Base-by-base conservation (phyloP, 2,329 filamentous ascomycete species). In the Aspergillus sp. region DNA sequence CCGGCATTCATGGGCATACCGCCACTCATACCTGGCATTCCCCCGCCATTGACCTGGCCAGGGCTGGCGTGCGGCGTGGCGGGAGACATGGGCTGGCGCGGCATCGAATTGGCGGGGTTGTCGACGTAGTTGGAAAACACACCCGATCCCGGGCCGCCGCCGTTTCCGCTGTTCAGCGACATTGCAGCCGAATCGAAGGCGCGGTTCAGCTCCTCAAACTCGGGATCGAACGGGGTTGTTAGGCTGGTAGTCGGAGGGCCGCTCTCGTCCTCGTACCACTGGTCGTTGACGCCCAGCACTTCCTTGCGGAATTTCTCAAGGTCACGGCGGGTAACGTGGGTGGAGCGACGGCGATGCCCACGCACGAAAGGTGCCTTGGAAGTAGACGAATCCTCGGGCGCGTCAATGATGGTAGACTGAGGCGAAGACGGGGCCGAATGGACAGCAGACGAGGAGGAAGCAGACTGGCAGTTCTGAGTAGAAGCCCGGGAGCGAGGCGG, bases 1-100 rank as follows among this genome's bases (percentile, higher is more conserved):
- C 67, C 67, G 6, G 66, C 66, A 38, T 64, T 65, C 55, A 64
- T 60, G 1, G 63, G 57, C 37, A 65, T 51, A 19, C 46, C 49
- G 4, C 48, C 47, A 33, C 53, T 57, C 49, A 63, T 58, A 6
- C 52, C 59, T 16, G 53, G 51, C 47, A 63, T 55, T 12, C 52
- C 51, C 19, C 45, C 49, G 13, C 57, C 59, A 33, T 61, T 59
- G 28, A 51, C 47, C 38, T 61, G 58, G 24, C 45, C 34, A 13
- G 52, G 44, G 12, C 49, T 30, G n/a, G n/a, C n/a, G 31, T 55
- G 52, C 15, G 53, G 40, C 29, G 54, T 43, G 8, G 52, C 46
- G n/a, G 57, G 51, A 16, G 55, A 48, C 30, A 57, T 49, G n/a
- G 51, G 42, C 36, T 51, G 56, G 15, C 58, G 57, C 30, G 56